Percentiles rank a stretch among this genome's conserved stretches.
phyloP scores from a whole-genome alignment of 2,329 filamentous ascomycete genomes.

The Bipolaris victoriae region DNA sequence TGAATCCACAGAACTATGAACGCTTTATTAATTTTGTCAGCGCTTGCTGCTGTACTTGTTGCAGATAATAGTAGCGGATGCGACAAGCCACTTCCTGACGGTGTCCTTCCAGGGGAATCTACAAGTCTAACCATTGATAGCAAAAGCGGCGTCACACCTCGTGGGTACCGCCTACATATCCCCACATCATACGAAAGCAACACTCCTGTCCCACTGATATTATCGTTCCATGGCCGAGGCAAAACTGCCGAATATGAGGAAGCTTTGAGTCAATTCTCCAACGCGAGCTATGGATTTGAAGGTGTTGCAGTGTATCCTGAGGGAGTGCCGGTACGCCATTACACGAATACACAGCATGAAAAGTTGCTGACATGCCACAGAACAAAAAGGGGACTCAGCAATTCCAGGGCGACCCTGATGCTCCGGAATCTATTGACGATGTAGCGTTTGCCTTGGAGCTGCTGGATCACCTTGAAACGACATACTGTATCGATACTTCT shows the following conservation, averaged over 20 bases:
- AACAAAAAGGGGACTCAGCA: conserved; percentile 29
- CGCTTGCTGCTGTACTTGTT: background rate
- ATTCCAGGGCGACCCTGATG: conserved; percentile 54
- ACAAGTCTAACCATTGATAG: conserved; percentile 36
- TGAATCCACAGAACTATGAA: background rate
- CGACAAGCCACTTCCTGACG: conserved; percentile 27
- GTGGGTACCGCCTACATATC: conserved; percentile 49
- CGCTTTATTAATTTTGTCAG: background rate
- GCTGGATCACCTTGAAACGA: conserved; percentile 46
- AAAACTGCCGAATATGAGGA: conserved; percentile 50
- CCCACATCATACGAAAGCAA: conserved; percentile 49
- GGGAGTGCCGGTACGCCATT: conserved; percentile 42
- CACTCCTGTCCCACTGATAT: conserved; percentile 51
- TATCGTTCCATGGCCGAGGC: conserved; percentile 57
- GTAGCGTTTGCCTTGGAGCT: conserved; percentile 55
- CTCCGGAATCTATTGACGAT: conserved; percentile 50
- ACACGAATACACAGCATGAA: background rate
- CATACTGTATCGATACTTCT: conserved; percentile 55
- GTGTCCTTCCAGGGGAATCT: conserved; percentile 29
- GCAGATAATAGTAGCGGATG: conserved; percentile 9
- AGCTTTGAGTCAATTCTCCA: conserved; percentile 54
- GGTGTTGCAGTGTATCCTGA: conserved; percentile 56
- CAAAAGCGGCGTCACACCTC: conserved; percentile 35
- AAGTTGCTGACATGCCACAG: conserved; percentile 9
- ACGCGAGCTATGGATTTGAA: conserved; percentile 52